A percentile compares a stretch with the other conserved stretches of the same genome.
phyloP scores from a whole-genome alignment of 1,284 basidiomycete species.

The Malassezia sympodialis region DNA sequence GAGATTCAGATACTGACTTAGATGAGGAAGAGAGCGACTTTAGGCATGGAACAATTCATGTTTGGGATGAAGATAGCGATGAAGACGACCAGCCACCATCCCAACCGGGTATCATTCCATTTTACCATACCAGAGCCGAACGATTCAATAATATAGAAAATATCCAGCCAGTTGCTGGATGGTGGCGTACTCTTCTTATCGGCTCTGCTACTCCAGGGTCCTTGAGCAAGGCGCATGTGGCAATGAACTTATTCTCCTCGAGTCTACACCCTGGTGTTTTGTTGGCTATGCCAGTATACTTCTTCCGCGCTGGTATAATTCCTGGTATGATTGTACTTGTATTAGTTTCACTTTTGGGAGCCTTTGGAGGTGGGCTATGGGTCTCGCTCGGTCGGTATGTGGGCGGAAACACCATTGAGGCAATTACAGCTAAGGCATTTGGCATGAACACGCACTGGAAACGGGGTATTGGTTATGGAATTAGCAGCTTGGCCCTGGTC shows the following conservation, averaged over 20 bases:
- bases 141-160: background rate
- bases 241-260: constrained; percentile 39
- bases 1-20: background rate
- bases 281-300: constrained; percentile 42
- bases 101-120: background rate
- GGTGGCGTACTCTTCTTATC: constrained; percentile 28
- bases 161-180: background rate
- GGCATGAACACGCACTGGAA: constrained; percentile 42
- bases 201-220: constrained; percentile 33
- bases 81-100: background rate
- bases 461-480: constrained; percentile 28
- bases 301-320: constrained; percentile 28
- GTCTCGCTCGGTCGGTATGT: constrained; percentile 43
- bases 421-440: constrained; percentile 36
- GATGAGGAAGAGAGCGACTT: background rate
- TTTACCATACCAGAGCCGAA: background rate
- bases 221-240: constrained; percentile 35
- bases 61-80: constrained; percentile 20
- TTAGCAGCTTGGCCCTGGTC: constrained; percentile 29
- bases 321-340: constrained; percentile 28
- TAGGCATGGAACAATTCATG: background rate
- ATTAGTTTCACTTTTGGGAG: constrained; percentile 29
- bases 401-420: constrained; percentile 36
- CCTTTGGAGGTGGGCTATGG: constrained; percentile 44
- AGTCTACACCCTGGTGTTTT: constrained; percentile 41